Evolutionary conservation across 1,139 yeast genomes (phyloP).

Genomic region (Protomyces arabidopsidicola): DNA sequence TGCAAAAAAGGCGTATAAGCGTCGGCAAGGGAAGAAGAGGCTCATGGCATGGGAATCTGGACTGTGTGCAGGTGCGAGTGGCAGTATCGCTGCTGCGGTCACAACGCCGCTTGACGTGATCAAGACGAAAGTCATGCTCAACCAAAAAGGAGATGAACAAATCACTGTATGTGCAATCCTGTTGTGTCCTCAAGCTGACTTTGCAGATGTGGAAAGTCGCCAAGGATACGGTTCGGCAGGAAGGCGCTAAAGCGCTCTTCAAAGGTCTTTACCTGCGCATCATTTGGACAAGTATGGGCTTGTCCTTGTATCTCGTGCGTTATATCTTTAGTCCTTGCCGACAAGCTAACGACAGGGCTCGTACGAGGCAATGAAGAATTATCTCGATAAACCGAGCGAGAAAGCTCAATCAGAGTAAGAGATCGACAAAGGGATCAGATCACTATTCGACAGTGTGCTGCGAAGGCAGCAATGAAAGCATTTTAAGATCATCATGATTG

Average conservation of each 20-base stretch:
- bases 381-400: constrained; percentile 4
- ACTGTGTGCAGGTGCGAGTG: constrained; percentile 80
- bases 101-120: constrained; percentile 93
- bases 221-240: constrained; percentile 51
- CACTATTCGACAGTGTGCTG: no score
- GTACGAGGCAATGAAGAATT: constrained; percentile 38
- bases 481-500: not conserved
- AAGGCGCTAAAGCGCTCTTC: constrained; percentile 64
- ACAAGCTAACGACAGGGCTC: constrained; percentile 39
- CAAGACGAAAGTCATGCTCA: constrained; percentile 84
- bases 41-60: constrained; percentile 76
- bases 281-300: constrained; percentile 98
- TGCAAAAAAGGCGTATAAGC: constrained; percentile 48
- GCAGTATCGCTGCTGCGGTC: constrained; percentile 74
- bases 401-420: not conserved
- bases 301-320: constrained; percentile 91
- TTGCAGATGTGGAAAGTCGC: constrained; percentile 45
- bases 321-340: constrained; percentile 41
- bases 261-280: constrained; percentile 92
- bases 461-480: no score
- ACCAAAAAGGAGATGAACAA: not conserved
- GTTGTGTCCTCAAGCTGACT: constrained; percentile 46
- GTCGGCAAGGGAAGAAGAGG: constrained; percentile 44
- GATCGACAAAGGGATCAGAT: no score
- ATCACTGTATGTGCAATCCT: not conserved